Conservation (phyloP, 176 grass and related monocot species). For the Oryza australiensis region DNA sequence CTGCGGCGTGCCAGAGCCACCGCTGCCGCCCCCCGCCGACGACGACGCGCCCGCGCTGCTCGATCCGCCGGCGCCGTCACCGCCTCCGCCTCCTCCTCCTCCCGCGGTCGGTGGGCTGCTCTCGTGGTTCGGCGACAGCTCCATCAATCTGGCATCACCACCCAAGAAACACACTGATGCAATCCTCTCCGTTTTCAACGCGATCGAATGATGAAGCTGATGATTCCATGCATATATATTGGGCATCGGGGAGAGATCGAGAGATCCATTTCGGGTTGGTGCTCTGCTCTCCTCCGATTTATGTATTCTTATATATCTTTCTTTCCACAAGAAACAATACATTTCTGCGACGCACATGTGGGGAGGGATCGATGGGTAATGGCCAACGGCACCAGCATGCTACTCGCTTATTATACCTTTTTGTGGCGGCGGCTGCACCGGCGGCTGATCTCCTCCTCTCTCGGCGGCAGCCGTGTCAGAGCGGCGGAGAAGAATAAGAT, state of each 20-base stretch:
- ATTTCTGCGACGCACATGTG: constrained; percentile 17
- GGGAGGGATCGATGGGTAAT: neutral
- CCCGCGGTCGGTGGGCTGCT: constrained; percentile 37
- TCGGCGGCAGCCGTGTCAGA: constrained; percentile 4
- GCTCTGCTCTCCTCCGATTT: constrained; percentile 13
- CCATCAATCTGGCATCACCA: constrained; percentile 32
- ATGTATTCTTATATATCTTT: neutral
- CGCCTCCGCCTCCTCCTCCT: neutral
- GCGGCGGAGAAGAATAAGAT: constrained; percentile 31
- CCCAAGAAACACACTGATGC: constrained; percentile 22
- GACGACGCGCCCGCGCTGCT: constrained; percentile 25
- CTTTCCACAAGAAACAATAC: constrained; percentile 20
- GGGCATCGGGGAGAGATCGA: neutral
- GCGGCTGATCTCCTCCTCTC: constrained; percentile 7
- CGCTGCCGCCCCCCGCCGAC: neutral
- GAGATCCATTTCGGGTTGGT: constrained; percentile 20
- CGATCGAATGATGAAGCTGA: constrained; percentile 8
- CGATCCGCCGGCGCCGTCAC: constrained; percentile 24
- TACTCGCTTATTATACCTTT: constrained; percentile 40
- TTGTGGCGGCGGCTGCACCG: neutral
- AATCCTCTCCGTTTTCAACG: neutral
- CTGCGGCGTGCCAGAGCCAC: constrained; percentile 23
- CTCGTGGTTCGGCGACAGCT: constrained; percentile 47
- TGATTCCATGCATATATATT: constrained; percentile 29
- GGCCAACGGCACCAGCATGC: neutral